Conservation (phyloP, 2,329 filamentous ascomycete species). For the Aspergillus novofumigatus region DNA sequence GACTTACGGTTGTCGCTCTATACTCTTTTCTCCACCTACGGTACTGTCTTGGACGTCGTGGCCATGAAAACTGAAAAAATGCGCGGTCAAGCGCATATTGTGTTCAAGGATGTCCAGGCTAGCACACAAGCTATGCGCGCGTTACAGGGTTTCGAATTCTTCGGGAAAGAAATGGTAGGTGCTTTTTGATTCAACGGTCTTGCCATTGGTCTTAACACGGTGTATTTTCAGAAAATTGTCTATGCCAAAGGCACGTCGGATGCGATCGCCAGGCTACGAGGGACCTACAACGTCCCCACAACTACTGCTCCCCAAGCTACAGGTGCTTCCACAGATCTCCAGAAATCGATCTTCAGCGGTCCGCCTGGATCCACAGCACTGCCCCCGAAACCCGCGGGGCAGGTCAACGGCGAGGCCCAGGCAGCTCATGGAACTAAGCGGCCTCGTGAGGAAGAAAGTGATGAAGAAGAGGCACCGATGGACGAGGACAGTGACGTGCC, state of each 20-base stretch:
- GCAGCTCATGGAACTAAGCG: constrained; percentile 62
- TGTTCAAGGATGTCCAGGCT: constrained; percentile 84
- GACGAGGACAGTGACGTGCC: constrained; percentile 67
- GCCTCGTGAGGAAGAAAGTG: constrained; percentile 60
- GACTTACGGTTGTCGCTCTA: constrained; percentile 86
- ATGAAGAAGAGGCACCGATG: constrained; percentile 52
- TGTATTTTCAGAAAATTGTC: constrained; percentile 65
- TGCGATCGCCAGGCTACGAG: constrained; percentile 84
- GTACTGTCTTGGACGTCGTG: constrained; percentile 85
- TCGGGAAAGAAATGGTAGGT: constrained; percentile 78
- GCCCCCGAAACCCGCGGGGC: constrained; percentile 49
- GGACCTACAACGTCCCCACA: constrained; percentile 72
- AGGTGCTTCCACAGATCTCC: constrained; percentile 66
- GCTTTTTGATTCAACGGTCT: background rate
- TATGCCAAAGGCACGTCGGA: constrained; percentile 90
- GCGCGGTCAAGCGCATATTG: constrained; percentile 92
- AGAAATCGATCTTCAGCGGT: constrained; percentile 76
- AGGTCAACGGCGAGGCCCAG: constrained; percentile 42
- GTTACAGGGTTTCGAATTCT: constrained; percentile 78
- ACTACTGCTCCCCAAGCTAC: constrained; percentile 47
- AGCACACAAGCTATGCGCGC: constrained; percentile 91
- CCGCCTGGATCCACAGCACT: constrained; percentile 41
- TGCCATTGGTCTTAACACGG: constrained; percentile 2
- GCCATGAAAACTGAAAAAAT: constrained; percentile 85
- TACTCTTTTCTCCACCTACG: constrained; percentile 90